A percentile compares a stretch with the other conserved stretches of the same genome.
These are phyloP conservation scores for Spiraea crenata DNA, from an alignment of 331 rosid species.

Conservation along the genomic window DNA sequence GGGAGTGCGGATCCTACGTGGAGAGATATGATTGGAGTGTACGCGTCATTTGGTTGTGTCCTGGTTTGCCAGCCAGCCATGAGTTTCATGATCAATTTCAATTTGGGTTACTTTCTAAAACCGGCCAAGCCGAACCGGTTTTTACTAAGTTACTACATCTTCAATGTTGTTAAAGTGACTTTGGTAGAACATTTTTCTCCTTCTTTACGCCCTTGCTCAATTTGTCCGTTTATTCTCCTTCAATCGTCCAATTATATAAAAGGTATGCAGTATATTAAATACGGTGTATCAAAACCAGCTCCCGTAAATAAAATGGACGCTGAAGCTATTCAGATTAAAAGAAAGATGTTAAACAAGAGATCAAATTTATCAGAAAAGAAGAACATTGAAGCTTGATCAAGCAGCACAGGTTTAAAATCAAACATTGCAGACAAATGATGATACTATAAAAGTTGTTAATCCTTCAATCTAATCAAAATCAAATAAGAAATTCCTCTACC, in stretches of 20 bases:
- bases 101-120: no score
- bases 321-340: no score
- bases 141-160: no score
- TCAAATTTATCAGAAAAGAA: neutral
- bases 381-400: neutral
- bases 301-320: no score
- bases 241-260: no score
- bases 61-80: slow-evolving; percentile 7
- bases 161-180: no score
- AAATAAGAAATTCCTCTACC: slow-evolving; percentile 16
- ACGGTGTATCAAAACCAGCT: no score
- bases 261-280: no score
- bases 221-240: no score
- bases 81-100: neutral
- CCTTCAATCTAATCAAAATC: slow-evolving; percentile 23
- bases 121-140: no score
- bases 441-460: slow-evolving; percentile 15
- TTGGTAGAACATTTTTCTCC: no score
- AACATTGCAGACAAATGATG: slow-evolving; percentile 21
- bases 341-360: neutral
- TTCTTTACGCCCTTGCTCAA: no score
- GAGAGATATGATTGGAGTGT: slow-evolving; percentile 25
- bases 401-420: slow-evolving; percentile 16
- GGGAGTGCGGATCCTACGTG: slow-evolving; percentile 13
- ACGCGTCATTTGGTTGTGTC: slow-evolving; percentile 30